phyloP scores from a whole-genome alignment of 768 basidiomycete genomes.

The Flagelloscypha sp. region DNA sequence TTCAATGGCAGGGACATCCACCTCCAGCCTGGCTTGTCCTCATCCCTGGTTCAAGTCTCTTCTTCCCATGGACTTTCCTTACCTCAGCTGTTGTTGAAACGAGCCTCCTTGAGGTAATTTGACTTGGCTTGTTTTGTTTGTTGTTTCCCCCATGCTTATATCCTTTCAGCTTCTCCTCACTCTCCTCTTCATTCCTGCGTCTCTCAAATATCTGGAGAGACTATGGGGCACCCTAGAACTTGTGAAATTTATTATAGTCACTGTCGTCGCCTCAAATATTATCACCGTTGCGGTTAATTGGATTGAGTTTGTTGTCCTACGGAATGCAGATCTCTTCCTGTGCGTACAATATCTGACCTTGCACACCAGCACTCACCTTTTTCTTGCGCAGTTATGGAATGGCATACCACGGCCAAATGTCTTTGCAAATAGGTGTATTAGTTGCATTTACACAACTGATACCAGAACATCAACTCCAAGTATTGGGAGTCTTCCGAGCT shows the following conservation, averaged over 20 bases:
- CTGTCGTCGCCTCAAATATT: constrained; percentile 74
- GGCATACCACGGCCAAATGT: constrained; percentile 89
- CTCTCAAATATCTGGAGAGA: constrained; percentile 85
- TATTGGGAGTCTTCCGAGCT: constrained; percentile 75
- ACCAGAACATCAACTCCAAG: constrained; percentile 94
- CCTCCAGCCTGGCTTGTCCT: constrained; percentile 64
- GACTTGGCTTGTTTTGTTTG: constrained; percentile 23
- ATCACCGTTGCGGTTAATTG: constrained; percentile 86
- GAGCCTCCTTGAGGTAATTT: constrained; percentile 79
- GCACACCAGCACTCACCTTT: constrained; percentile 9
- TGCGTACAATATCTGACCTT: constrained; percentile 29
- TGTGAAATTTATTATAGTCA: constrained; percentile 75
- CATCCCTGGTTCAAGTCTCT: constrained; percentile 72
- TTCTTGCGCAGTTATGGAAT: constrained; percentile 68
- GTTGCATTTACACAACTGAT: constrained; percentile 98
- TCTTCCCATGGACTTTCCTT: constrained; percentile 91
- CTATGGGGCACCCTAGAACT: constrained; percentile 89
- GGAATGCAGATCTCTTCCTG: constrained; percentile 70
- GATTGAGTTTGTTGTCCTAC: constrained; percentile 71
- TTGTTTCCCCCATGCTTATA: constrained; percentile 6
- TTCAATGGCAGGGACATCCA: constrained; percentile 45
- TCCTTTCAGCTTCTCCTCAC: constrained; percentile 62
- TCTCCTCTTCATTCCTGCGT: constrained; percentile 69
- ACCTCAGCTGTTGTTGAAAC: constrained; percentile 85
- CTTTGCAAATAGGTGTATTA: constrained; percentile 78